A percentile compares a stretch with the other conserved stretches of the same genome.
phyloP scores from a whole-genome alignment of 495 filamentous ascomycete genomes.

The Melanomma pulvis-pyrius region DNA sequence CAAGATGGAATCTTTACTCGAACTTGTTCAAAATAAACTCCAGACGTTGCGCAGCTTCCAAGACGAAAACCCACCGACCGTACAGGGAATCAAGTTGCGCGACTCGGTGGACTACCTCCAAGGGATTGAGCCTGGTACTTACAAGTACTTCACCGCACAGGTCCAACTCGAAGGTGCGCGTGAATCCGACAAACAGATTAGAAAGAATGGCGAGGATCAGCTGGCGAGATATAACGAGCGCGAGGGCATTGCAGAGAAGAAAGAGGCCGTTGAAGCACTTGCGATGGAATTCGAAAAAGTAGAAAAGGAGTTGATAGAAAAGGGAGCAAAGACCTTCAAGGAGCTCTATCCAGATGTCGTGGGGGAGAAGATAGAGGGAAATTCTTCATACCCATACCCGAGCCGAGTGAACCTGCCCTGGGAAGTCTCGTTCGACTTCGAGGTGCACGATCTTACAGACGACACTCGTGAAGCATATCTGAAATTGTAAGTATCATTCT shows the following conservation, averaged over 20 bases:
- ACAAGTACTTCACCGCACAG: conserved; percentile 55
- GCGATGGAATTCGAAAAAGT: conserved; percentile 56
- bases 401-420: conserved; percentile 45
- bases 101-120: conserved; percentile 51
- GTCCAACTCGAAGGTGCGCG: conserved; percentile 41
- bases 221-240: conserved; percentile 39
- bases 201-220: conserved; percentile 40
- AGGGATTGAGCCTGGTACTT: conserved; percentile 52
- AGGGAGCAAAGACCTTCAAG: conserved; percentile 64
- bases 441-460: conserved; percentile 55
- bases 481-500: conserved; percentile 46
- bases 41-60: conserved; percentile 50
- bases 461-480: conserved; percentile 59
- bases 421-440: conserved; percentile 48
- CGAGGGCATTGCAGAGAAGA: conserved; percentile 55
- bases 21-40: conserved; percentile 58
- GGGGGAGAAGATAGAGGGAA: conserved; percentile 31
- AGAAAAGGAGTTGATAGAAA: conserved; percentile 55
- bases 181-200: conserved; percentile 17
- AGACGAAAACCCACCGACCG: conserved; percentile 31
- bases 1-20: conserved; percentile 55
- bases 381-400: neutral
- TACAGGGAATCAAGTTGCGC: conserved; percentile 33
- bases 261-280: conserved; percentile 51
- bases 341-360: conserved; percentile 60